These are phyloP conservation scores for Leishmania arabica DNA, from an alignment of 208 protist species.

Conservation along the genomic window DNA sequence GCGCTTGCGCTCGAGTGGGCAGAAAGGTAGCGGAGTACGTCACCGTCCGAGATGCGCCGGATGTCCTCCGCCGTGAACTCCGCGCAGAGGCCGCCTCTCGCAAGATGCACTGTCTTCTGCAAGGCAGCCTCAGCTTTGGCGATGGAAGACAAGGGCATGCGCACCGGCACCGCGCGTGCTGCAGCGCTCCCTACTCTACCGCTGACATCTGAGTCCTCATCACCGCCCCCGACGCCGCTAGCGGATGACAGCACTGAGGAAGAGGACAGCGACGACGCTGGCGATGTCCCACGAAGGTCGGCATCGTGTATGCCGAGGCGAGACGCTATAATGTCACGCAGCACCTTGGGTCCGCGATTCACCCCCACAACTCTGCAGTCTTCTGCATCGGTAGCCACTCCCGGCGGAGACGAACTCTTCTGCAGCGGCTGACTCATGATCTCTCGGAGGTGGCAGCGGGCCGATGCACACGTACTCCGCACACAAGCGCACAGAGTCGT, in stretches of 20 bases:
- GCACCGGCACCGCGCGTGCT: neutral
- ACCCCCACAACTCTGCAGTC: neutral
- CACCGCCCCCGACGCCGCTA: neutral
- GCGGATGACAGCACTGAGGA: neutral
- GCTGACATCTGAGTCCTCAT: neutral
- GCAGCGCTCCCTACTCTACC: no score
- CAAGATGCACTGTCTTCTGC: constrained; percentile 46
- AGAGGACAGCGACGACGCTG: constrained; percentile 3
- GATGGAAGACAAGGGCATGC: constrained; percentile 50
- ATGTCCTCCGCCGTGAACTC: constrained; percentile 67
- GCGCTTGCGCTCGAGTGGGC: no score
- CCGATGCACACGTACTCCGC: neutral
- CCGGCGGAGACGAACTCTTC: neutral
- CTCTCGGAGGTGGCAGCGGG: neutral
- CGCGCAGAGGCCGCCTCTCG: constrained; percentile 45
- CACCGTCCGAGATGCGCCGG: constrained; percentile 49
- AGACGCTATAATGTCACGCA: constrained; percentile 46
- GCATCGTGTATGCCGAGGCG: constrained; percentile 31
- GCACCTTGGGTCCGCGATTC: constrained; percentile 34
- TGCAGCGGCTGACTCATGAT: neutral
- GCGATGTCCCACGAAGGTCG: constrained; percentile 18
- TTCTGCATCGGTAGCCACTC: neutral
- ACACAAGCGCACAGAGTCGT: neutral
- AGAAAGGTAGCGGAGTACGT: constrained; percentile 51
- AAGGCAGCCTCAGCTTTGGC: constrained; percentile 54